These are phyloP conservation scores for Exophiala lecanii-corni DNA, from an alignment of 2,329 filamentous ascomycete species.

Conservation along the genomic window DNA sequence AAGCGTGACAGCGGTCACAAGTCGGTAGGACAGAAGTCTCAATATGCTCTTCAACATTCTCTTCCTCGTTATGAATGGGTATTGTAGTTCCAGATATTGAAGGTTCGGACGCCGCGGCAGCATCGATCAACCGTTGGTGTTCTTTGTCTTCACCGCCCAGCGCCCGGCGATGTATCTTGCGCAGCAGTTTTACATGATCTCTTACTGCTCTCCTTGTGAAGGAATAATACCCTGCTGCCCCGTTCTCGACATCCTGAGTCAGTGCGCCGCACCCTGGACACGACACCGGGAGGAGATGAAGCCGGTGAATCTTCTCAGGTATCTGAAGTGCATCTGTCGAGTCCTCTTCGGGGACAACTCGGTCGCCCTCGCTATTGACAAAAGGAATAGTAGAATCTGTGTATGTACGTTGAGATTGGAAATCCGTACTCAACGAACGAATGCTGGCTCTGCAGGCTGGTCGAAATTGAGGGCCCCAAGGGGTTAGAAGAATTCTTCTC, in stretches of 20 bases:
- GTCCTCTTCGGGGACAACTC: background rate
- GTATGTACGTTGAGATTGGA: background rate
- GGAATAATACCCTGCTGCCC: conserved; percentile 56
- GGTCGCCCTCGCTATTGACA: background rate
- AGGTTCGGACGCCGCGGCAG: background rate
- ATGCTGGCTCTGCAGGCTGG: background rate
- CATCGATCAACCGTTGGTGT: conserved; percentile 1
- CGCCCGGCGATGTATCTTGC: conserved; percentile 4
- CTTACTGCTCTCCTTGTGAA: conserved; percentile 46
- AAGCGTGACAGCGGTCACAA: conserved; percentile 81
- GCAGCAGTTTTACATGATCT: conserved; percentile 24
- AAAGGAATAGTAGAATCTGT: background rate
- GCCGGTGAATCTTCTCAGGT: background rate
- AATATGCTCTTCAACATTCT: background rate
- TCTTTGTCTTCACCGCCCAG: conserved; percentile 7
- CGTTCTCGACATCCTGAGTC: conserved; percentile 51
- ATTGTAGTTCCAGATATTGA: too few species aligned
- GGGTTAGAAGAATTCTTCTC: background rate
- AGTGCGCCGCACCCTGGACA: conserved; percentile 62
- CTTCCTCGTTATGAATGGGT: background rate
- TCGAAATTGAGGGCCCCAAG: background rate
- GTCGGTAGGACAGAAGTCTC: background rate
- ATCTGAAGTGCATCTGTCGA: background rate
- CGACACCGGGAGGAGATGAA: conserved; percentile 41
- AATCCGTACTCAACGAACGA: background rate